Evolutionary conservation across 495 filamentous ascomycete genomes (phyloP).

Genomic region (Tricharina praecox): DNA sequence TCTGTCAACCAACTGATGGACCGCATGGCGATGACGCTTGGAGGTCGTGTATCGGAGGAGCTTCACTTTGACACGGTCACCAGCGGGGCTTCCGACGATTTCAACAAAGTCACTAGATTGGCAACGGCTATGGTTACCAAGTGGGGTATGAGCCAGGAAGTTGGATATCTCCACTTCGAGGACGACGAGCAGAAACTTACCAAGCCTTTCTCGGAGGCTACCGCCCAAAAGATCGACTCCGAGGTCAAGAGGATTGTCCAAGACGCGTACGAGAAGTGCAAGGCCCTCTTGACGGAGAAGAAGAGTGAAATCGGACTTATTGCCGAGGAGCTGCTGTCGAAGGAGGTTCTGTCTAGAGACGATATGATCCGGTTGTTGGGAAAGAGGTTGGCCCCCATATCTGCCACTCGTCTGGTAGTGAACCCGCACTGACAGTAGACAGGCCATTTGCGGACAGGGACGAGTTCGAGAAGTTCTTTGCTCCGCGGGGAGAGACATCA

Average conservation of each 20-base stretch:
- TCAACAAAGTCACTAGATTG: constrained; percentile 95
- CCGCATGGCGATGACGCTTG: constrained; percentile 98
- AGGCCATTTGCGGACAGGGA: constrained; percentile 65
- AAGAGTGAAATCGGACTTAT: constrained; percentile 76
- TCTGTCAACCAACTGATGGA: constrained; percentile 93
- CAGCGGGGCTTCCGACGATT: constrained; percentile 84
- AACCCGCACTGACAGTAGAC: background rate
- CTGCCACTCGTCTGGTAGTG: background rate
- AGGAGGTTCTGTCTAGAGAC: constrained; percentile 79
- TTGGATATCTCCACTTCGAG: constrained; percentile 81
- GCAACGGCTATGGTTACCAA: constrained; percentile 93
- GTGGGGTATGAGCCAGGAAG: constrained; percentile 90
- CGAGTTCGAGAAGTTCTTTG: constrained; percentile 90
- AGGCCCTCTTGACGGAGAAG: constrained; percentile 61
- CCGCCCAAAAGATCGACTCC: constrained; percentile 71
- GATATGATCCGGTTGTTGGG: constrained; percentile 82
- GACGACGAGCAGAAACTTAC: constrained; percentile 59
- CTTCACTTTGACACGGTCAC: constrained; percentile 93
- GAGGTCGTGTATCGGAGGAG: constrained; percentile 85
- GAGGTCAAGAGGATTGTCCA: constrained; percentile 83
- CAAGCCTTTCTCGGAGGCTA: constrained; percentile 92
- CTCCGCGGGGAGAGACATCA: constrained; percentile 25
- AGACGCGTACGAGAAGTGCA: constrained; percentile 81
- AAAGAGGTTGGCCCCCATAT: constrained; percentile 26
- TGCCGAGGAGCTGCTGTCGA: constrained; percentile 78